Base-by-base conservation (phyloP, 257 asterid genomes). In the Fraxinus quadrangulata region DNA sequence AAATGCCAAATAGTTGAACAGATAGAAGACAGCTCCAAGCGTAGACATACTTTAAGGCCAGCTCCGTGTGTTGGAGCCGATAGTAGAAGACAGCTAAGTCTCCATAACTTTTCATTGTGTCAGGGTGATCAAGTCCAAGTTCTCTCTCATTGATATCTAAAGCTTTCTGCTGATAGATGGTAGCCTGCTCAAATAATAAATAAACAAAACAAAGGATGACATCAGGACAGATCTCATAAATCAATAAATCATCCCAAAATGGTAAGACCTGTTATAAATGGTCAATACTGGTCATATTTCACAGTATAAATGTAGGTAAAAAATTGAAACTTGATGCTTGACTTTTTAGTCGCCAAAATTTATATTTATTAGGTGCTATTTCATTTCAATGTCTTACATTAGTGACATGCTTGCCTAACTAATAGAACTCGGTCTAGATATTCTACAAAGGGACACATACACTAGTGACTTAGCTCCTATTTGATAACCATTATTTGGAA, bases 51-150 rank as follows among this genome's bases (percentile, higher is more conserved):
- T 85, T 85, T 72, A 85, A 37, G 74, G 96, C 97, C 76, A 91
- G 87, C 83, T 91, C 97, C 7, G 93, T 91, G 31, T 91, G 93
- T 80, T 91, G 97, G 31, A 91, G 94, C 78, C 97, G 86, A 39
- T 91, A 91, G 88, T 91, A 91, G 87, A 91, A 91, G 75, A 91
- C 97, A 47, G 94, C 94, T 54, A 91, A 85, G 85, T 91, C 97
- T 80, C 97, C 97, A 56, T 91, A 91, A 81, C 97, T 91, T 90
- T 88, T 91, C 97, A 91, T 91, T 78, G 97, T 91, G 85, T 91
- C 94, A n/a, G 97, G 94, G 76, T 91, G 97, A 81, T 91, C 97
- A 76, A 91, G 93, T 40, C 97, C 97, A 13, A 91, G 91, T 82
- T 91, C 97, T 77, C 97, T 88, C 86, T 91, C 97, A 81, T 91